phyloP scores from a whole-genome alignment of 2,329 filamentous ascomycete species.

The Verticillium albo-atrum region DNA sequence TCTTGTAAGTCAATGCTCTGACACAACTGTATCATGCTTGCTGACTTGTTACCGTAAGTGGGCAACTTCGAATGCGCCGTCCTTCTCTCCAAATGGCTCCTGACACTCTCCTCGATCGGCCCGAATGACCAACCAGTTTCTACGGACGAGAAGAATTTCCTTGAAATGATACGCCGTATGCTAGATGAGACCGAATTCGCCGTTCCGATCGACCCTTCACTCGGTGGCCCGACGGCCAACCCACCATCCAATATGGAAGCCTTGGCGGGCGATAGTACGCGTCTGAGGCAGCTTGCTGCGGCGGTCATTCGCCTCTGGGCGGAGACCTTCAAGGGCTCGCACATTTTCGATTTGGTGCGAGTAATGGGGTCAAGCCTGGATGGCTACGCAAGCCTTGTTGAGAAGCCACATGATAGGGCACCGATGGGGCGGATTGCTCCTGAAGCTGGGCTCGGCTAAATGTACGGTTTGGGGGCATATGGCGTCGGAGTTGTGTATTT shows the following conservation, averaged over 20 bases:
- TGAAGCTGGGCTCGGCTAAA: slow-evolving; percentile 2
- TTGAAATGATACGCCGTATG: slow-evolving; percentile 54
- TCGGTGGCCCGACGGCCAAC: slow-evolving; percentile 34
- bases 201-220: slow-evolving; percentile 53
- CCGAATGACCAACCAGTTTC: slow-evolving; percentile 45
- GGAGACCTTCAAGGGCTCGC: slow-evolving; percentile 56
- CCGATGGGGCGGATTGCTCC: slow-evolving; percentile 30
- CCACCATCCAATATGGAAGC: slow-evolving; percentile 35
- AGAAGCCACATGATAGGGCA: slow-evolving; percentile 48
- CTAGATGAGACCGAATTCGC: slow-evolving; percentile 60
- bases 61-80: slow-evolving; percentile 60
- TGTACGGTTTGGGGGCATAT: not conserved
- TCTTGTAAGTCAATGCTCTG: slow-evolving; percentile 40
- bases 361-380: slow-evolving; percentile 54
- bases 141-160: slow-evolving; percentile 47
- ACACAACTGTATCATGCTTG: not conserved
- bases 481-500: not conserved
- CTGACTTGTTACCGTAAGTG: slow-evolving; percentile 34
- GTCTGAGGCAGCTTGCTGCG: slow-evolving; percentile 50
- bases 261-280: slow-evolving; percentile 41
- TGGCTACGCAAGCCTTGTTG: slow-evolving; percentile 51
- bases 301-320: slow-evolving; percentile 58
- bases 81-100: slow-evolving; percentile 56
- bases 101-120: slow-evolving; percentile 49
- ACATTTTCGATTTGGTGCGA: slow-evolving; percentile 57